Percentiles rank a stretch among this genome's conserved stretches.
Conservation (phyloP, 2,329 filamentous ascomycete species). For the Chaetomium sp. region DNA sequence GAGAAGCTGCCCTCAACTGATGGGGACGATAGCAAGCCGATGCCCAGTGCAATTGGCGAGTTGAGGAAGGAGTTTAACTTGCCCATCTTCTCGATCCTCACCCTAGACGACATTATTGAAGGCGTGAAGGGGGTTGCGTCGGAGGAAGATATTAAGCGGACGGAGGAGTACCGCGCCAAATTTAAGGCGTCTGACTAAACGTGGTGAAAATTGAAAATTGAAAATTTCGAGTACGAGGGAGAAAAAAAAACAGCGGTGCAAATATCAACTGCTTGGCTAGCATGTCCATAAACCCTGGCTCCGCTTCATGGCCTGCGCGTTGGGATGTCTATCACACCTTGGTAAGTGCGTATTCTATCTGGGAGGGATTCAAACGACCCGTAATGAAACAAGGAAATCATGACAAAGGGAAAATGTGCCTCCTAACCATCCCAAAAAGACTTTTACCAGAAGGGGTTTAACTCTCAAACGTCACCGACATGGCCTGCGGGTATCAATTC, state of each 20-base stretch:
- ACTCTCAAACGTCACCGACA: no score
- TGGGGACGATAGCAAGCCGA: slow-evolving; percentile 60
- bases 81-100: slow-evolving; percentile 77
- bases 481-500: no score
- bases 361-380: background rate
- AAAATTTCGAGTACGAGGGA: background rate
- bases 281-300: background rate
- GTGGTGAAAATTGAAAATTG: background rate
- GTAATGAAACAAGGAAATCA: background rate
- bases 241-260: background rate
- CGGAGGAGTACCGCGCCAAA: slow-evolving; percentile 66
- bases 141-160: slow-evolving; percentile 55
- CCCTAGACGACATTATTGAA: slow-evolving; percentile 73
- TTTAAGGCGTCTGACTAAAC: slow-evolving; percentile 55
- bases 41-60: slow-evolving; percentile 78
- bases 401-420: background rate
- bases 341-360: background rate
- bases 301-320: background rate
- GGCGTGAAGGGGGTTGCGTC: slow-evolving; percentile 58
- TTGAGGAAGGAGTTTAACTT: slow-evolving; percentile 77
- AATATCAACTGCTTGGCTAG: background rate
- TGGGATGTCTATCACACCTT: background rate
- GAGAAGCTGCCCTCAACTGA: slow-evolving; percentile 67
- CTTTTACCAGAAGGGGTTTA: no score
- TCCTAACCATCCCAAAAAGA: no score